phyloP scores from a whole-genome alignment of 2,329 filamentous ascomycete genomes.

The Monosporascus sp. region DNA sequence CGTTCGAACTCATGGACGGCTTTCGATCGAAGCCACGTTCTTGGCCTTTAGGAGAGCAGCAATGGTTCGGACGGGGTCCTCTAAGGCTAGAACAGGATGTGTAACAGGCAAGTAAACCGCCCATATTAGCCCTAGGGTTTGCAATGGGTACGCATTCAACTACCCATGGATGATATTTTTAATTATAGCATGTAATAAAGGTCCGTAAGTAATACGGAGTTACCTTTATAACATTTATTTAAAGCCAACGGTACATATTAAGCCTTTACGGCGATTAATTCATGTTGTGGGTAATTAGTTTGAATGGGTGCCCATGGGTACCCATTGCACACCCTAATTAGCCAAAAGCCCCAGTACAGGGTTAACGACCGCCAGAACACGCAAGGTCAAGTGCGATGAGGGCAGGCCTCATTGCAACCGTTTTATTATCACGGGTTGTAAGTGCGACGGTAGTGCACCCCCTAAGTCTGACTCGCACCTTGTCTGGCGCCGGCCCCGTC shows the following conservation, averaged over 20 bases:
- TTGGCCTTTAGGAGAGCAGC: not conserved
- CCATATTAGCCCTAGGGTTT: not conserved
- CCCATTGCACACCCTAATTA: too few species aligned
- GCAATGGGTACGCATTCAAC: too few species aligned
- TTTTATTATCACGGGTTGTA: constrained; percentile 23
- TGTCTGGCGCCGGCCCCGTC: constrained; percentile 33
- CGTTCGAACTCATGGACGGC: not conserved
- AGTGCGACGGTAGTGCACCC: constrained; percentile 26
- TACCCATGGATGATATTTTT: too few species aligned
- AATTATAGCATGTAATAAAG: too few species aligned
- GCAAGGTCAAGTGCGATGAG: constrained; percentile 25
- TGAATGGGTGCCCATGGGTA: too few species aligned
- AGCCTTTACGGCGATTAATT: too few species aligned
- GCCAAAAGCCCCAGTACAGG: too few species aligned
- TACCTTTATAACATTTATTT: too few species aligned
- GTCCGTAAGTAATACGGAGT: too few species aligned
- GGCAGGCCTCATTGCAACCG: constrained; percentile 20
- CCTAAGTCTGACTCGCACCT: constrained; percentile 8
- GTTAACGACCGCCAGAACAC: not conserved
- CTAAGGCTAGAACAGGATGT: not conserved
- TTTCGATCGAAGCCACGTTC: too few species aligned
- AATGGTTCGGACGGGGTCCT: not conserved
- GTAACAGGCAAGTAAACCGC: not conserved
- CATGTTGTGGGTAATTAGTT: too few species aligned
- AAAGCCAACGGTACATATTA: too few species aligned